Conservation (phyloP, 345 rosid genomes). For the Arabidopsis suecica region DNA sequence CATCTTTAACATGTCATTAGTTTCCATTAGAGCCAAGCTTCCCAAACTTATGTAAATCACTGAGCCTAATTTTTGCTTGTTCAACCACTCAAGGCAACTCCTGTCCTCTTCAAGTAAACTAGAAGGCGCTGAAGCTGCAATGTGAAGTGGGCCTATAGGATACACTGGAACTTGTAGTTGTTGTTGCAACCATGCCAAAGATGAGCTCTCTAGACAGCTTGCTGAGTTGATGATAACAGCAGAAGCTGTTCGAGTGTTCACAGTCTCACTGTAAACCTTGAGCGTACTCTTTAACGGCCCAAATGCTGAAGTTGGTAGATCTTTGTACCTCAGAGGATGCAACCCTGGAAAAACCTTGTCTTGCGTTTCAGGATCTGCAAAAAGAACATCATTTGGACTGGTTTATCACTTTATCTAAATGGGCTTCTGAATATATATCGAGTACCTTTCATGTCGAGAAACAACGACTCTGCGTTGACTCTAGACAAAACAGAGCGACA, state of each 20-base stretch:
- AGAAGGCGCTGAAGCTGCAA: conserved; percentile 36
- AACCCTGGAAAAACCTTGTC: conserved; percentile 38
- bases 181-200: conserved; percentile 35
- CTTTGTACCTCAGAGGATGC: conserved; percentile 48
- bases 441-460: conserved; percentile 41
- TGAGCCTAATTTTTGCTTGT: conserved; percentile 48
- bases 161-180: conserved; percentile 44
- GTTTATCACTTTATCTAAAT: neutral
- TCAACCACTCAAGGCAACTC: conserved; percentile 58
- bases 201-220: conserved; percentile 39
- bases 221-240: conserved; percentile 45
- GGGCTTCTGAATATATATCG: neutral
- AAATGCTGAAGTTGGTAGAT: conserved; percentile 43
- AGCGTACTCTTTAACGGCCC: conserved; percentile 37
- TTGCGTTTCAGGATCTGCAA: conserved; percentile 26
- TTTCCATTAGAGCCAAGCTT: conserved; percentile 46
- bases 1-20: conserved; percentile 43
- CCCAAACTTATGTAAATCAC: conserved; percentile 74
- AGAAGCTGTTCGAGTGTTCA: conserved; percentile 40
- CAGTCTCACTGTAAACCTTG: conserved; percentile 23
- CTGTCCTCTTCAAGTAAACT: conserved; percentile 52
- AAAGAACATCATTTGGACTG: neutral
- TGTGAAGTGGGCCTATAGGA: conserved; percentile 45
- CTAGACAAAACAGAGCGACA: conserved; percentile 38
- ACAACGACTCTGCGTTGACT: conserved; percentile 30